Base-by-base conservation (phyloP, 2,329 filamentous ascomycete species). In the Blumeria graminis region DNA sequence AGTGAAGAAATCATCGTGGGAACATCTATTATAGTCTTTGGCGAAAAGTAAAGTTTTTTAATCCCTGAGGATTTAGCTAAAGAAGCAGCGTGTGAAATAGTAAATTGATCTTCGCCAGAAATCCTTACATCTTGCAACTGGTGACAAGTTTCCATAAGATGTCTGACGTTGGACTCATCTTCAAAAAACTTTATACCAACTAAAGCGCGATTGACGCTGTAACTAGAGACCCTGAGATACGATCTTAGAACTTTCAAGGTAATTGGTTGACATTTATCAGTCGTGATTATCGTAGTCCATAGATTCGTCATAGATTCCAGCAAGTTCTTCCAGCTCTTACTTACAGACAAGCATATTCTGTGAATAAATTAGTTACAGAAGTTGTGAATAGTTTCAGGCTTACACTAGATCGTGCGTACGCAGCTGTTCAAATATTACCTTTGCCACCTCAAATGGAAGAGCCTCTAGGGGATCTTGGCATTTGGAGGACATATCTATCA, bases 361-460 rank as follows among this genome's bases (percentile, higher is more conserved):
- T 33, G 35, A 13, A 38, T 28, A 18, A 55, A 61, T 16, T 61
- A 60, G 32, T 39, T 3, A 39, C 14, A 16, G 13, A 14, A 18
- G 3, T n/a, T 16, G n/a, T 7, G 10, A 8, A 4, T 43, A n/a
- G 1, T 22, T 55, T 32, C 43, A 10, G 9, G 57, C 64, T 52
- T 61, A 66, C 64, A 66, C 61, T 60, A 60, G 58, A 54, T 65
- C 64, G 56, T 63, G 61, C 56, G 64, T 63, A 1, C 55, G 51
- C 10, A 68, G 61, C 55, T 64, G 36, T 14, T 61, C 55, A 13
- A 61, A 61, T 8, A 68, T 57, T 60, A 68, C 65, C 51, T 63
- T 54, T 43, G 60, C 63, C n/a, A 69, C 33, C 56, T 69, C 68
- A 8, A 63, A 32, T 6, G 68, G 67, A 33, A 69, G 61, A 46